Evolutionary conservation across 2,329 filamentous ascomycete species (phyloP).

Genomic region (Fusarium camptoceras): DNA sequence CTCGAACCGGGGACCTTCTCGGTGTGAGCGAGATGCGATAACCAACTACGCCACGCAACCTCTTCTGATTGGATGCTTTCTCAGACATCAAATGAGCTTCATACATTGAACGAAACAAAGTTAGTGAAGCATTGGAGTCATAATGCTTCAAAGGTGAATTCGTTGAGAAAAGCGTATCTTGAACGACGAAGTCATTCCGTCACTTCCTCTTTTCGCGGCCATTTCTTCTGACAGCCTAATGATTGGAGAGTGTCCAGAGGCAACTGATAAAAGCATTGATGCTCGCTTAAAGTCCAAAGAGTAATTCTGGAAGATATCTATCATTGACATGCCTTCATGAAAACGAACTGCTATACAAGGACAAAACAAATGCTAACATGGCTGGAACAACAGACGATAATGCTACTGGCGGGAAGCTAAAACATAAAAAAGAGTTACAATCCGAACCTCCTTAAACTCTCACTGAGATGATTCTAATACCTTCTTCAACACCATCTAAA

Average conservation of each 20-base stretch:
- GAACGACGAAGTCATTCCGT: too few species aligned
- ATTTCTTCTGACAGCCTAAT: too few species aligned
- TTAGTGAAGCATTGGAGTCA: neutral
- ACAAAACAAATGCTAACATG: neutral
- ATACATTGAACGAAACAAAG: neutral
- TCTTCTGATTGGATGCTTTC: neutral
- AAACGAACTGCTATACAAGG: too few species aligned
- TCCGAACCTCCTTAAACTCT: neutral
- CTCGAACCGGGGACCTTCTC: slow-evolving; percentile 11
- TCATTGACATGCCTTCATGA: too few species aligned
- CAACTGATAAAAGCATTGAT: too few species aligned
- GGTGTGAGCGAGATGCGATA: slow-evolving; percentile 10
- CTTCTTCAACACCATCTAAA: neutral
- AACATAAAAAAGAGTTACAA: neutral
- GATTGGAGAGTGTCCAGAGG: too few species aligned
- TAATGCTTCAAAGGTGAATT: too few species aligned
- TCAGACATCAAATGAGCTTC: fast-evolving
- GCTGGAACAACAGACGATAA: fast-evolving
- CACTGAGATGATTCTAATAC: fast-evolving
- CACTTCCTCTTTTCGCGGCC: too few species aligned
- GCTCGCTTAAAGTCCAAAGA: too few species aligned
- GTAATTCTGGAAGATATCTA: too few species aligned
- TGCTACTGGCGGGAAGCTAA: neutral
- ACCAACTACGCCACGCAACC: slow-evolving; percentile 7
- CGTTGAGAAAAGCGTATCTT: too few species aligned